phyloP scores from a whole-genome alignment of 2,329 filamentous ascomycete species.

The Scleromitrula shiraiana region DNA sequence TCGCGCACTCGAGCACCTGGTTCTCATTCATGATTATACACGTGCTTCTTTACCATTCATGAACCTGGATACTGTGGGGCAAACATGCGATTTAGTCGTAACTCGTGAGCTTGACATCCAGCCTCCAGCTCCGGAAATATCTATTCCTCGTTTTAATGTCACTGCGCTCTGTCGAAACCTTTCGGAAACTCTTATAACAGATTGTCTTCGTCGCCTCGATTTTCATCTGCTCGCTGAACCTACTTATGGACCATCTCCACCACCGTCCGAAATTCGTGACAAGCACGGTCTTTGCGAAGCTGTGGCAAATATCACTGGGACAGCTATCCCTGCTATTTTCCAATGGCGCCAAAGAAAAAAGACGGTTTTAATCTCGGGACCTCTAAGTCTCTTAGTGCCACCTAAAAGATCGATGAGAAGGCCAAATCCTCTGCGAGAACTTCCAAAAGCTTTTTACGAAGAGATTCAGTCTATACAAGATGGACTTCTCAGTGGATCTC shows the following conservation, averaged over 20 bases:
- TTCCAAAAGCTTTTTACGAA: neutral
- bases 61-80: neutral
- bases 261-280: neutral
- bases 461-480: neutral
- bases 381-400: neutral
- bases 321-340: neutral
- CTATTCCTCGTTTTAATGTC: neutral
- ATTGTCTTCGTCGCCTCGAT: conserved; percentile 1
- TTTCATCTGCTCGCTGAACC: neutral
- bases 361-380: neutral
- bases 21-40: neutral
- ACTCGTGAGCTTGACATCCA: neutral
- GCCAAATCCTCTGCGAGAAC: neutral
- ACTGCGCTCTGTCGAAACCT: conserved; percentile 1
- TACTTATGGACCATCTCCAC: neutral
- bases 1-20: conserved; percentile 2
- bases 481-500: neutral
- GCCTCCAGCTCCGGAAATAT: neutral
- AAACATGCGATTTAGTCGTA: conserved; percentile 1
- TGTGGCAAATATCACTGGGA: conserved; percentile 4
- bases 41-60: neutral
- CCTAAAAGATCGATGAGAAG: neutral
- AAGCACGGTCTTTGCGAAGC: neutral
- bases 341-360: neutral
- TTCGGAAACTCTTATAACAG: conserved; percentile 4